A percentile compares a stretch with the other conserved stretches of the same genome.
Evolutionary conservation across 768 basidiomycete genomes (phyloP).

Genomic region (Polyporus arcularius): DNA sequence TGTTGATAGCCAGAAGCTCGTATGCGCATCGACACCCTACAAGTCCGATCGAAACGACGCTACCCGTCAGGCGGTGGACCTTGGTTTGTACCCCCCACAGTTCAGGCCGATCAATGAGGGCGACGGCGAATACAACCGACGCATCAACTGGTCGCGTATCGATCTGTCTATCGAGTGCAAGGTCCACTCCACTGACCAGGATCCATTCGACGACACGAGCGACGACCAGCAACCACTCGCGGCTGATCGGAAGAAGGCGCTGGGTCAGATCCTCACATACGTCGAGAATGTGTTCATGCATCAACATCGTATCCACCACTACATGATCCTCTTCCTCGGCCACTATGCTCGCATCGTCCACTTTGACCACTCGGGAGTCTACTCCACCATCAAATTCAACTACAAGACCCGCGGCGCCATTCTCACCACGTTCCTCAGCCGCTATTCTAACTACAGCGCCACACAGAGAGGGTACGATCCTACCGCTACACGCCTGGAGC

Average conservation of each 20-base stretch:
- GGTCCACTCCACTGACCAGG: not conserved
- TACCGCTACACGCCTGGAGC: not conserved
- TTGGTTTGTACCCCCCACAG: not conserved
- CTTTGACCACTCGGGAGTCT: not conserved
- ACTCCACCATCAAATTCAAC: not conserved
- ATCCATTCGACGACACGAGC: not conserved
- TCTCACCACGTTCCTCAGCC: conserved; percentile 1
- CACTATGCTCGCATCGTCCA: conserved; percentile 1
- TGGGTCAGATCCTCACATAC: conserved; percentile 5
- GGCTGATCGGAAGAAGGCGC: not conserved
- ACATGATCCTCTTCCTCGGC: conserved; percentile 9
- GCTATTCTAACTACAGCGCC: not conserved
- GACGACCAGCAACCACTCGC: not conserved
- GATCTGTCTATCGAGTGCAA: conserved; percentile 5
- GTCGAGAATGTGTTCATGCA: not conserved
- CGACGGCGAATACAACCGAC: not conserved
- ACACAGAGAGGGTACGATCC: not conserved
- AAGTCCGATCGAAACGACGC: not conserved
- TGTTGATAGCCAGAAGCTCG: not conserved
- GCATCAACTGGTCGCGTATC: conserved; percentile 23
- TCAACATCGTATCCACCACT: conserved; percentile 1
- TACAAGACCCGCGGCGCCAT: not conserved
- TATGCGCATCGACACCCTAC: not conserved
- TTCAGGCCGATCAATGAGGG: not conserved
- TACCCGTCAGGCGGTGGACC: not conserved